Conservation (phyloP, 345 rosid species). For the Brassica cretica region DNA sequence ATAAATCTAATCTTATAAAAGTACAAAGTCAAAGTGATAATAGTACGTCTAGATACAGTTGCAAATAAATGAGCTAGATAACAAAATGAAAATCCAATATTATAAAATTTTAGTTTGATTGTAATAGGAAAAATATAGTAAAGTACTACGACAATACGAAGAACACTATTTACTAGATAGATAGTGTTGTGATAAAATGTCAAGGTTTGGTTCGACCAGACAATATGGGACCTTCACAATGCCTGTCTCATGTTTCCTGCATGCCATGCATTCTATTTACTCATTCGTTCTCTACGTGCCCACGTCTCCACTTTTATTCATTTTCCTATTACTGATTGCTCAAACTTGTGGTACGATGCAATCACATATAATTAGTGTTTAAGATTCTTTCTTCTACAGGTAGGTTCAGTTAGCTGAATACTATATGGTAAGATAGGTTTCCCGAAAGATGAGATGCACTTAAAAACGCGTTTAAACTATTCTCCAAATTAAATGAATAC, state of each 20-base stretch:
- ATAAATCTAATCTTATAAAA: slow-evolving; percentile 4
- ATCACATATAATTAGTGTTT: neutral
- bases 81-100: slow-evolving; percentile 6
- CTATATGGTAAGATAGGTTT: slow-evolving; percentile 17
- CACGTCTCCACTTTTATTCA: slow-evolving; percentile 32
- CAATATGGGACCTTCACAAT: slow-evolving; percentile 43
- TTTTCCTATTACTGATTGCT: slow-evolving; percentile 13
- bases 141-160: slow-evolving; percentile 37
- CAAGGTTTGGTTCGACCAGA: slow-evolving; percentile 38
- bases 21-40: slow-evolving; percentile 26
- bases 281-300: slow-evolving; percentile 35
- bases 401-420: neutral
- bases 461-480: slow-evolving; percentile 15
- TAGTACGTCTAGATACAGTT: slow-evolving; percentile 32
- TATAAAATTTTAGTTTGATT: neutral
- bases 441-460: slow-evolving; percentile 27
- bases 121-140: slow-evolving; percentile 15
- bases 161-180: slow-evolving; percentile 36
- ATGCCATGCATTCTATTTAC: slow-evolving; percentile 42
- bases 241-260: slow-evolving; percentile 46
- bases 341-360: neutral
- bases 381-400: slow-evolving; percentile 11
- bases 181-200: slow-evolving; percentile 40
- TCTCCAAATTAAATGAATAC: neutral
- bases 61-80: slow-evolving; percentile 22